Conservation (phyloP, 345 rosid species). For the Salix arbutifolia region DNA sequence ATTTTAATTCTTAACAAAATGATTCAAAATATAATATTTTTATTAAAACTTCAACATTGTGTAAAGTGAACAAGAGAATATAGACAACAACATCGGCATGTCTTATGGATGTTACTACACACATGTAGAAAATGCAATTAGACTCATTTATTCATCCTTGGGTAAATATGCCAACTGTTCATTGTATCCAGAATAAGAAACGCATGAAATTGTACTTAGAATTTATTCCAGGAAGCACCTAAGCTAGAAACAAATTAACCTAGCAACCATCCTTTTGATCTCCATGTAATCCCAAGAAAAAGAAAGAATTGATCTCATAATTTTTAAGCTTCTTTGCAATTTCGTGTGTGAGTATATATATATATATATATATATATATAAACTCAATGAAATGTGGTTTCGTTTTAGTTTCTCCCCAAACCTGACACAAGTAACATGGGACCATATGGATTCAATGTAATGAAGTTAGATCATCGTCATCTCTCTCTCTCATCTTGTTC, state of each 20-base stretch:
- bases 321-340: too few species aligned
- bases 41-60: too few species aligned
- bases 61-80: too few species aligned
- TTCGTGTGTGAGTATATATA: too few species aligned
- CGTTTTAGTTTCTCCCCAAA: neutral
- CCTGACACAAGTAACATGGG: slow-evolving; percentile 36
- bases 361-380: too few species aligned
- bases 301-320: neutral
- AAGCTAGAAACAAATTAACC: neutral
- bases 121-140: neutral
- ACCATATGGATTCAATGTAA: neutral
- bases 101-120: neutral
- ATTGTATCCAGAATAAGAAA: neutral
- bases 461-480: neutral
- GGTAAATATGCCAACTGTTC: neutral
- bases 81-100: neutral
- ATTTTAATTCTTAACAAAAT: too few species aligned
- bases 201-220: neutral
- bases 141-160: neutral
- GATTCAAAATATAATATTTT: too few species aligned
- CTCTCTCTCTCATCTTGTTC: neutral
- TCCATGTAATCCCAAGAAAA: too few species aligned
- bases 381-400: neutral
- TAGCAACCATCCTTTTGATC: neutral
- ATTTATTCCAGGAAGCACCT: neutral